Base-by-base conservation (phyloP, 495 filamentous ascomycete genomes). In the Daldinia loculata region DNA sequence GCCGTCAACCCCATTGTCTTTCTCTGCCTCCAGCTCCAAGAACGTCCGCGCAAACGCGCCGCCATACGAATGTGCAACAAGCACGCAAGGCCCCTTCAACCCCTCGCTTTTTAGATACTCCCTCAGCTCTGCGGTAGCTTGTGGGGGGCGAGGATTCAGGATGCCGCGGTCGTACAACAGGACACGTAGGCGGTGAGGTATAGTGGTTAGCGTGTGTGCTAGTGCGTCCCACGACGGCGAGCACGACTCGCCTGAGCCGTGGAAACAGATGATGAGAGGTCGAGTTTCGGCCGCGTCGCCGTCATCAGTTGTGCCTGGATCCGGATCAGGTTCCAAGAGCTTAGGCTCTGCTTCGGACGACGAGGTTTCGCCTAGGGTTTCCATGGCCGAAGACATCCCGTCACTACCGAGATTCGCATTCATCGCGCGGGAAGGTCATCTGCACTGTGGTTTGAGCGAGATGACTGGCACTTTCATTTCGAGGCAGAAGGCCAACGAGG, bases 1-100 rank as follows among this genome's bases (percentile, higher is more conserved):
- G 15, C 36, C 50, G 17, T 22, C 50, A 8, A 8, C 36, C 24
- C 14, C 43, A 8, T 30, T 51, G 26, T 39, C 11, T 6, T 26
- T 39, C 27, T 22, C 26, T 17, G 5, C 27, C 34, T 14, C 55
- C 17, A 58, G 41, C 56, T 61, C 50, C 34, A 86, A 67, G 61
- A 81, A 86, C 56, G 82, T 79, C 9, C 85, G 80, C 19, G 83
- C 83, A 48, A 88, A 76, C 39, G 84, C 80, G 4, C 80, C 85
- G 12, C 85, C 85, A 51, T 85, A 88, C 26, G 83, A 86, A 69
- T 88, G 85, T 11, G 76, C 84, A 7, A 84, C 78, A 2, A 88
- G 76, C 6, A 86, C 32, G 43, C 83, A 77, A 3, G 83, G 85
- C 1, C 72, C 77, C 2, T 4, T 27, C 8, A 85, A 67, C 30